These are phyloP conservation scores for Teratosphaeria destructans DNA, from an alignment of 2,329 filamentous ascomycete species.

Conservation along the genomic window DNA sequence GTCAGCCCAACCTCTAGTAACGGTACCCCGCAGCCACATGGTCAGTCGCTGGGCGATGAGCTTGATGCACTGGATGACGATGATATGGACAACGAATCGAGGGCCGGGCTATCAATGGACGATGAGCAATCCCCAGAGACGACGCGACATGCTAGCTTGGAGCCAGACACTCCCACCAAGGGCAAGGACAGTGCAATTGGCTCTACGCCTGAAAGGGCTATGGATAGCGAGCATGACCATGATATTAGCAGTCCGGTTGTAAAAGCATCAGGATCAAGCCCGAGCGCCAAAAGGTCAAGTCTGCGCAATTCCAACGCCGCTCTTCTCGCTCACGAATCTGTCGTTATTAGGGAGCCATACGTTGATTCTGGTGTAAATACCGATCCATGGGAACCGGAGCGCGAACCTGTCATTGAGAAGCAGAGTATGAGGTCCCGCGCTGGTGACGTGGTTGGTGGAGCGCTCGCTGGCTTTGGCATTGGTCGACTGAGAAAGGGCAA, in stretches of 20 bases:
- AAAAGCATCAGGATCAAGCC: background rate
- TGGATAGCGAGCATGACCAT: constrained; percentile 1
- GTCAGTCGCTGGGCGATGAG: constrained; percentile 84
- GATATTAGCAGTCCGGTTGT: constrained; percentile 6
- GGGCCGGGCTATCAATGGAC: background rate
- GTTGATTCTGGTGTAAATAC: constrained; percentile 55
- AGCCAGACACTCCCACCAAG: constrained; percentile 12
- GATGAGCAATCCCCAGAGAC: constrained; percentile 12
- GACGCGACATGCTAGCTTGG: constrained; percentile 29
- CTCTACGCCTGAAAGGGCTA: background rate
- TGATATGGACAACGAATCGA: constrained; percentile 39
- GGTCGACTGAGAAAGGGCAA: background rate
- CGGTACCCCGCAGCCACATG: constrained; percentile 36
- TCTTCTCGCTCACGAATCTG: constrained; percentile 5
- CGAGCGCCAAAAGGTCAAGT: constrained; percentile 4
- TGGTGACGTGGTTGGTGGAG: constrained; percentile 21
- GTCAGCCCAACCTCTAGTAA: constrained; percentile 18
- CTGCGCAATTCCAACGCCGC: constrained; percentile 6
- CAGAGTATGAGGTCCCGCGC: background rate
- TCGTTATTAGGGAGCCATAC: constrained; percentile 2
- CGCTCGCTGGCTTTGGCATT: constrained; percentile 26
- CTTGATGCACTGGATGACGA: constrained; percentile 70
- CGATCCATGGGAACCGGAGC: constrained; percentile 25
- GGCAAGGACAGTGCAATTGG: constrained; percentile 2
- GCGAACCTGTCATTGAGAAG: background rate